phyloP scores from a whole-genome alignment of 768 basidiomycete species.

The Tricholomella constricta region DNA sequence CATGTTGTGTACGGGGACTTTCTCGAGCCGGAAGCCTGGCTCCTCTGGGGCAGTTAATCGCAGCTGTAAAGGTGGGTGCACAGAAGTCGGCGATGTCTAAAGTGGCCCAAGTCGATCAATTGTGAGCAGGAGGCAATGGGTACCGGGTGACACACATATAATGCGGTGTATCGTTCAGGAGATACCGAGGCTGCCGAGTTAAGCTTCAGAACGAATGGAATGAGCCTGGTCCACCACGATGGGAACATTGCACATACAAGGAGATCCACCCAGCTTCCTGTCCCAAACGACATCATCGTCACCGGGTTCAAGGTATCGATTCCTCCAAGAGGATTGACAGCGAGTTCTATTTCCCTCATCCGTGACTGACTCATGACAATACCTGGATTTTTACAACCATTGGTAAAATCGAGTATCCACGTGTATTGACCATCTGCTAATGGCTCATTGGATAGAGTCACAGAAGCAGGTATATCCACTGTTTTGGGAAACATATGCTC shows the following conservation, averaged over 20 bases:
- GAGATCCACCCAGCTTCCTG: slow-evolving; percentile 66
- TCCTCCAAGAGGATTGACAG: slow-evolving; percentile 58
- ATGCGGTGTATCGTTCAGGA: slow-evolving; percentile 65
- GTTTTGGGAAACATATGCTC: slow-evolving; percentile 54
- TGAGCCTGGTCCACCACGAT: slow-evolving; percentile 8
- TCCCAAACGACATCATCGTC: slow-evolving; percentile 47
- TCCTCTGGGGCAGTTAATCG: slow-evolving; percentile 71
- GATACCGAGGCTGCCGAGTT: slow-evolving; percentile 49
- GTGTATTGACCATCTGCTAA: slow-evolving; percentile 33
- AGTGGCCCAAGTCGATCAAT: background rate
- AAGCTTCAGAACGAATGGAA: slow-evolving; percentile 42
- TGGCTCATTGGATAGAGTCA: slow-evolving; percentile 16
- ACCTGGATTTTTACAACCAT: slow-evolving; percentile 50
- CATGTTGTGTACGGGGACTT: slow-evolving; percentile 69
- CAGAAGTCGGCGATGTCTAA: slow-evolving; percentile 64
- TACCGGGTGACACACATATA: slow-evolving; percentile 55
- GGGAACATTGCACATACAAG: slow-evolving; percentile 42
- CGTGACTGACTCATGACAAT: slow-evolving; percentile 73
- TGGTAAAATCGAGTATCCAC: slow-evolving; percentile 78
- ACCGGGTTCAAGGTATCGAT: slow-evolving; percentile 44
- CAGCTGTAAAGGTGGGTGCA: slow-evolving; percentile 70
- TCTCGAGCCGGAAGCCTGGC: slow-evolving; percentile 73
- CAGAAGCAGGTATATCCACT: slow-evolving; percentile 30
- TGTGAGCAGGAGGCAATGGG: background rate
- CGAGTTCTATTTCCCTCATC: slow-evolving; percentile 70